Conservation (phyloP, 2,329 filamentous ascomycete genomes). For the Neonectria sp. region DNA sequence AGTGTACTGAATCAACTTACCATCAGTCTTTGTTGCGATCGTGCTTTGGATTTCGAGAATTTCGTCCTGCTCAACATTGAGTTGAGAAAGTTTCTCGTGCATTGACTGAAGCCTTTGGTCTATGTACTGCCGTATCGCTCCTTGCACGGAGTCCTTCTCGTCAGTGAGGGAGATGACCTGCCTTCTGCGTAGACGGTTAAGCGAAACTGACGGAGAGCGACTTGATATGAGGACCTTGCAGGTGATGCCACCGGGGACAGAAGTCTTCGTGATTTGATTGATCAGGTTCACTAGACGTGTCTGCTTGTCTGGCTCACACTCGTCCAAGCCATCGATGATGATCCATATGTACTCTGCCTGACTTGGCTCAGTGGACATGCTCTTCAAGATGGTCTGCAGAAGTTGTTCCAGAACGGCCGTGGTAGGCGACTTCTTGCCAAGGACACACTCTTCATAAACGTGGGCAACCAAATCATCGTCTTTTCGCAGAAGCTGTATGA, state of each 20-base stretch:
- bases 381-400: slow-evolving; percentile 12
- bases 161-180: slow-evolving; percentile 22
- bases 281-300: slow-evolving; percentile 14
- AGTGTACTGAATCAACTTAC: not conserved
- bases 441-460: slow-evolving; percentile 22
- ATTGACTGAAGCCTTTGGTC: slow-evolving; percentile 18
- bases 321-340: slow-evolving; percentile 32
- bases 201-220: not conserved
- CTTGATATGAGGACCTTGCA: slow-evolving; percentile 35
- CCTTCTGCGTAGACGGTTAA: slow-evolving; percentile 8
- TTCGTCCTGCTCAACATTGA: not conserved
- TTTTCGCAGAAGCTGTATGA: slow-evolving; percentile 25
- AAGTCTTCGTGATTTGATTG: slow-evolving; percentile 19
- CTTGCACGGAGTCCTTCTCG: slow-evolving; percentile 16
- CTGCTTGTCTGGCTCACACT: slow-evolving; percentile 31
- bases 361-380: slow-evolving; percentile 1
- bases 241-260: not conserved
- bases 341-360: slow-evolving; percentile 25
- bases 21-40: slow-evolving; percentile 28
- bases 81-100: slow-evolving; percentile 2
- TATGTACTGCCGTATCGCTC: slow-evolving; percentile 23
- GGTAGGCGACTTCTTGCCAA: slow-evolving; percentile 29
- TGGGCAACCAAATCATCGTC: slow-evolving; percentile 29
- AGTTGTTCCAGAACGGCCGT: slow-evolving; percentile 15
- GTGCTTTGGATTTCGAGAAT: slow-evolving; percentile 1